phyloP scores from a whole-genome alignment of 345 rosid species.

The Linum lewisii region DNA sequence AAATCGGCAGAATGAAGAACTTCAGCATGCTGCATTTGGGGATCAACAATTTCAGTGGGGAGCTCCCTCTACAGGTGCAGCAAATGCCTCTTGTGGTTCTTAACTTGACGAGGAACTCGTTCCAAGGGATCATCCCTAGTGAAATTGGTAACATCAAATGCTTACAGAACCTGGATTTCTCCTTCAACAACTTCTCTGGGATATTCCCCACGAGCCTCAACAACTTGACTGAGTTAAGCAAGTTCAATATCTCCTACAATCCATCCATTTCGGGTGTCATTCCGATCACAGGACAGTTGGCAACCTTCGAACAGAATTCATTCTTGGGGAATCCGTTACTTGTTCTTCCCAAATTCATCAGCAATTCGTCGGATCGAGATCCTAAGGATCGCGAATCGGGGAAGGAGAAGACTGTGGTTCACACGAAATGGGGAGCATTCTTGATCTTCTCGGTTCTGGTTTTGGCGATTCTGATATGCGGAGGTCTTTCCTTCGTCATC shows the following conservation, averaged over 20 bases:
- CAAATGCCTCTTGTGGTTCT: conserved; percentile 61
- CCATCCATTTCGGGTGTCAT: conserved; percentile 53
- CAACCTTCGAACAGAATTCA: conserved; percentile 61
- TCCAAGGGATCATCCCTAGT: conserved; percentile 59
- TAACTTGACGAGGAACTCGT: conserved; percentile 46
- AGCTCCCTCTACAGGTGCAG: conserved; percentile 50
- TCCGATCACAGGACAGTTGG: conserved; percentile 66
- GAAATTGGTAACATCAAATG: conserved; percentile 57
- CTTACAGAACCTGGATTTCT: conserved; percentile 71
- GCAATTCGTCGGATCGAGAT: conserved; percentile 13
- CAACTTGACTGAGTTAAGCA: conserved; percentile 46
- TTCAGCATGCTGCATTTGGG: conserved; percentile 70
- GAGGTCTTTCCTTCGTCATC: conserved; percentile 32
- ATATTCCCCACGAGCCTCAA: conserved; percentile 53
- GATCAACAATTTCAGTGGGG: conserved; percentile 42
- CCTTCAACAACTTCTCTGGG: conserved; percentile 79
- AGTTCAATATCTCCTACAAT: conserved; percentile 85
- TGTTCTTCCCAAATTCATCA: conserved; percentile 40
- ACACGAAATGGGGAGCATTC: conserved; percentile 21
- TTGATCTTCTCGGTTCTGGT: conserved; percentile 32
- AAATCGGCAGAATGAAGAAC: conserved; percentile 48
- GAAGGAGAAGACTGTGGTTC: conserved; percentile 13
- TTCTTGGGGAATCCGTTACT: conserved; percentile 70
- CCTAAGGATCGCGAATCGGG: conserved; percentile 1
- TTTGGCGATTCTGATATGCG: conserved; percentile 32